Base-by-base conservation (phyloP, 805 yeast genomes). In the Clavispora fructus region DNA sequence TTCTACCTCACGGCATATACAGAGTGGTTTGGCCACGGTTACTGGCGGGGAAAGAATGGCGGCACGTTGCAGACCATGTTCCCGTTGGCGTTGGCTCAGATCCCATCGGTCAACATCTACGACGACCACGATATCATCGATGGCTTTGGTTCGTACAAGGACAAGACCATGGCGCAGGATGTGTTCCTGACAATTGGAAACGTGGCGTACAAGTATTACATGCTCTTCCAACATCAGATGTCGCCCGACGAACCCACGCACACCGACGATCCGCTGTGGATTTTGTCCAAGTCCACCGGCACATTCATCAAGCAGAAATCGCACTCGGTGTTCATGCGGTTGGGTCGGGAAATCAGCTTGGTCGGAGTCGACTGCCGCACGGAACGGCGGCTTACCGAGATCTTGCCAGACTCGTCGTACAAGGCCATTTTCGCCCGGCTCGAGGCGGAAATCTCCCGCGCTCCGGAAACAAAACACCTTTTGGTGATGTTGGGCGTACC, bases 71-170 rank as follows among this genome's bases (percentile, higher is more conserved):
- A 90, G 62, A 50, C 75, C 1, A 69, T 82, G 43, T 83, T 81
- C 56, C 94, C 96, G 1, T 60, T 78, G 32, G 87, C 97, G 3
- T 67, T 86, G 71, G 82, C 95, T 0, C 80, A 80, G 40, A 91
- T 92, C 51, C 98, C 99, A 6, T 77, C 85, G 31, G 74, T 92
- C 45, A 92, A 91, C 63, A 79, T 92, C 29, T 91, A 71, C 67
- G 99, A 92, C 64, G 99, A 92, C 63, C 99, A 92, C 66, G 98
- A 94, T 63, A 87, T 92, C 43, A 91, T 94, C 54, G 99, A 92
- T 61, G 99, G 98, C 2, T 92, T 81, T 67, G 99, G 98, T 2
- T 87, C 96, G 0, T 92, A 92, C 63, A 73, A 75, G 41, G 86
- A 89, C 53, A 46, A 64, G 1, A 87, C 96, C 30, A 90, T 89